A percentile compares a stretch with the other conserved stretches of the same genome.
phyloP scores from a whole-genome alignment of 1,284 basidiomycete genomes.

The Rhodotorula sp. region DNA sequence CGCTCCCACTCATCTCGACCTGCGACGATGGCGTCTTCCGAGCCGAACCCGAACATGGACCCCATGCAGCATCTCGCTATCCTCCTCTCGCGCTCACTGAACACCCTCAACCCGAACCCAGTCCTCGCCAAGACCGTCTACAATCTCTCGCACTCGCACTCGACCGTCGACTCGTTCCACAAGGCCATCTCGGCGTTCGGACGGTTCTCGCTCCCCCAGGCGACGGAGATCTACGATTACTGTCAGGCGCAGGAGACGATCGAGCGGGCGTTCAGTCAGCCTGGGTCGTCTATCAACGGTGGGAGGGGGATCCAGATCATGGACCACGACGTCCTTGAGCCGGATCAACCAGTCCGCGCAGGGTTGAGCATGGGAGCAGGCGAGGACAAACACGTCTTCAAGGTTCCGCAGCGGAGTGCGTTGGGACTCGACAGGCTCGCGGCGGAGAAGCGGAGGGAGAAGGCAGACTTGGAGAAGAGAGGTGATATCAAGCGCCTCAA shows the following conservation, averaged over 20 bases:
- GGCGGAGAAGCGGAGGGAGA: constrained; percentile 69
- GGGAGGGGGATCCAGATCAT: constrained; percentile 10
- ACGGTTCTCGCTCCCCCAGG: constrained; percentile 63
- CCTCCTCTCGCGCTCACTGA: constrained; percentile 68
- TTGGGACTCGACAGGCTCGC: constrained; percentile 84
- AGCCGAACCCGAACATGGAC: background rate
- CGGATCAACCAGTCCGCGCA: constrained; percentile 12
- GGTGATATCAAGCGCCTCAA: constrained; percentile 62
- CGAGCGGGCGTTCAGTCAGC: constrained; percentile 32
- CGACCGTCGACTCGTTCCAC: constrained; percentile 36
- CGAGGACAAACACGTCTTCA: constrained; percentile 46
- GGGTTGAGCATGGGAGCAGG: constrained; percentile 10
- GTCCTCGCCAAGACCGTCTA: constrained; percentile 72
- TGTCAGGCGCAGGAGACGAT: constrained; percentile 36
- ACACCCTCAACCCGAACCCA: constrained; percentile 76
- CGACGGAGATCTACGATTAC: constrained; percentile 54
- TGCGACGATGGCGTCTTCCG: background rate
- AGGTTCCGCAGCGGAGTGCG: constrained; percentile 64
- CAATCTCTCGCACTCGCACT: constrained; percentile 55
- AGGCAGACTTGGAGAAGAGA: constrained; percentile 46
- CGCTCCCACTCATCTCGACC: background rate
- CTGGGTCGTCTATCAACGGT: background rate
- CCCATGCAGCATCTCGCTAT: constrained; percentile 35
- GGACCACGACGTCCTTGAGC: constrained; percentile 30
- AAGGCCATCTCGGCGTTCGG: constrained; percentile 77